These are phyloP conservation scores for Aspergillus latus DNA, from an alignment of 2,329 filamentous ascomycete species.

Conservation along the genomic window DNA sequence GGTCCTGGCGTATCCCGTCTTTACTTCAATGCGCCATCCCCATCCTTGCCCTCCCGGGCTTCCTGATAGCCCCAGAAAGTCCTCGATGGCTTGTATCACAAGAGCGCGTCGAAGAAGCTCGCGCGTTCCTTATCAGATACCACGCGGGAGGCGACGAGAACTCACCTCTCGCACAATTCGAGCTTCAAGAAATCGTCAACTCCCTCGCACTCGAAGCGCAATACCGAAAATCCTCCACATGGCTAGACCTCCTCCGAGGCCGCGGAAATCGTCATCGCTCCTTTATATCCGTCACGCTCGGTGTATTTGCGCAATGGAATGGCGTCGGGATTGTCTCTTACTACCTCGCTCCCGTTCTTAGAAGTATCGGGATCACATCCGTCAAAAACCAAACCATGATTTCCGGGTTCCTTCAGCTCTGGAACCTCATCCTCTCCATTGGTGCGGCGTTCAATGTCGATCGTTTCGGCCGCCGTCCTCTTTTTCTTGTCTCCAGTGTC, in stretches of 20 bases:
- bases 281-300: not conserved
- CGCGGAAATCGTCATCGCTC: not conserved
- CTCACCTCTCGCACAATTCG: not conserved
- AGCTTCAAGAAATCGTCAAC: not conserved
- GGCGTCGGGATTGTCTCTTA: not conserved
- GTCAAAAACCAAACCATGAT: not conserved
- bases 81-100: conserved; percentile 65
- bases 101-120: conserved; percentile 64
- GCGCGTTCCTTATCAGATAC: conserved; percentile 48
- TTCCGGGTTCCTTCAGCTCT: conserved; percentile 1
- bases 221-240: not conserved
- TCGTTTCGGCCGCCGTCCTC: not conserved
- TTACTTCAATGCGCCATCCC: conserved; percentile 49
- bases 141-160: not conserved
- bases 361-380: not conserved
- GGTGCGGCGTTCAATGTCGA: not conserved
- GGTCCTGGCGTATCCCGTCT: conserved; percentile 7
- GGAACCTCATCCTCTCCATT: not conserved
- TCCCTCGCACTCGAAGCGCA: not conserved
- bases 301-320: not conserved
- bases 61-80: conserved; percentile 61
- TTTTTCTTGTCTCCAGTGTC: conserved; percentile 10
- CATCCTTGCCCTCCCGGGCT: conserved; percentile 56
- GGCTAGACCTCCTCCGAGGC: not conserved
- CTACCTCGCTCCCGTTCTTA: not conserved